Evolutionary conservation across 169 alveolate genomes (phyloP), one percentile per base, ranked within the genome.

Genomic region (Theileria parva): DNA sequence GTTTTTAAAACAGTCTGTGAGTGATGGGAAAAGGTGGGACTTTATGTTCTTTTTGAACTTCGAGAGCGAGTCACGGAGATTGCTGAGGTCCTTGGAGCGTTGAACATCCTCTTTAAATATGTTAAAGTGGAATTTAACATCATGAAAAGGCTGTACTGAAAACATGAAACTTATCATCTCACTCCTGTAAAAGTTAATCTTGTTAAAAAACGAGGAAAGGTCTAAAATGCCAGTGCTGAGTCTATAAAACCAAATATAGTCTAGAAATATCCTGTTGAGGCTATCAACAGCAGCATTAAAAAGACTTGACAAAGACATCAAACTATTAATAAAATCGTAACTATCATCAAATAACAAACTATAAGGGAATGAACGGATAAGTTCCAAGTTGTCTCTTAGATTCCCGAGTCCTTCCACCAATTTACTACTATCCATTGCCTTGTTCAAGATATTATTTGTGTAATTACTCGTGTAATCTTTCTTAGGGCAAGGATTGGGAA

Each of bases 111-210:
- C 53, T 44, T 44, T 4, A 8, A 44, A 44, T 44, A 44, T 4
- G 1, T 4, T 13, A 44, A 44, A 44, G 8, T 44, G 8, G 53
- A 4, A 44, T 44, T 44, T 2, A 44, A 44, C 53, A 44, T 44
- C 53, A 44, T 79, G 79, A 34, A 64, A 27, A 66, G 70, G 51
- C 34, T 81, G 84, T 44, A 81, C 34, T 48, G 69, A 37, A 74
- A 61, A 23, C 63, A 50, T 37, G 37, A 81, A 81, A 68, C 76
- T 74, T 23, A 79, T 34, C 88, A 81, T 81, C 75, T 81, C 88
- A 60, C 72, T 34, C 28, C 88, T 55, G 21, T 79, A 50, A 19
- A 81, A 12, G 71, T 81, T 81, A 15, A 81, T 63, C 85, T 74
- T 70, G 55, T n/a, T 30, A 50, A 75, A 21, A 2, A 74, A 75